Evolutionary conservation across 768 basidiomycete species (phyloP), one percentile per base, ranked within the genome.

Genomic region (Serendipita sp.): DNA sequence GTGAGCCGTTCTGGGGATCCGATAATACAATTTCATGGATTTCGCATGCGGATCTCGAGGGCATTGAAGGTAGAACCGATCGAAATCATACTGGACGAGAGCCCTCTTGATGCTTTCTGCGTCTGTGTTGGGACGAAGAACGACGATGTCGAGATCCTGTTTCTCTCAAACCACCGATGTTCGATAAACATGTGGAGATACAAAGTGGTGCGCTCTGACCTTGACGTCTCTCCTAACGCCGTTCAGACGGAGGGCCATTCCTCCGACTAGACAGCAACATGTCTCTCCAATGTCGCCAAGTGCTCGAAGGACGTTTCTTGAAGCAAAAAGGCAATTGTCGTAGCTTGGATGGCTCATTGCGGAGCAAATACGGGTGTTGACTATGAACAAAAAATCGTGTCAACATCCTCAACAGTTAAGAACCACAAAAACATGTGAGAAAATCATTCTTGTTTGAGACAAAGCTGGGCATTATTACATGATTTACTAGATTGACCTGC

Each of bases 131-230:
- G 53, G 53, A 24, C 53, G 4, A 5, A 58, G 31, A 4, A 58
- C 53, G 22, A 58, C 17, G 30, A 58, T n/a, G 28, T 58, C 53
- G 31, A 58, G 20, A n/a, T 58, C 53, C 53, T 58, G n/a, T 24
- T 26, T 33, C 24, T 7, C 24, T 58, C 11, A 28, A 58, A 4
- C 7, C 31, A 3, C 9, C 24, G 9, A 31, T 24, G 22, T 58
- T n/a, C 3, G 20, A n/a, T 24, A 24, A 5, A 7, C 31, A 58
- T 7, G 53, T n/a, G 3, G 5, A 3, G 4, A 28, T 9, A 58
- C 53, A 24, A 58, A 31, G 30, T 5, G n/a, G 28, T 24, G 4
- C 31, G 3, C 17, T 58, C 53, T 48, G n/a, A 48, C 45, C 45
- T 48, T 48, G 45, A 48, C 45, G 4, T 48, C 5, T 48, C 45